phyloP scores from a whole-genome alignment of 345 rosid genomes.

The Ceriops tagal region DNA sequence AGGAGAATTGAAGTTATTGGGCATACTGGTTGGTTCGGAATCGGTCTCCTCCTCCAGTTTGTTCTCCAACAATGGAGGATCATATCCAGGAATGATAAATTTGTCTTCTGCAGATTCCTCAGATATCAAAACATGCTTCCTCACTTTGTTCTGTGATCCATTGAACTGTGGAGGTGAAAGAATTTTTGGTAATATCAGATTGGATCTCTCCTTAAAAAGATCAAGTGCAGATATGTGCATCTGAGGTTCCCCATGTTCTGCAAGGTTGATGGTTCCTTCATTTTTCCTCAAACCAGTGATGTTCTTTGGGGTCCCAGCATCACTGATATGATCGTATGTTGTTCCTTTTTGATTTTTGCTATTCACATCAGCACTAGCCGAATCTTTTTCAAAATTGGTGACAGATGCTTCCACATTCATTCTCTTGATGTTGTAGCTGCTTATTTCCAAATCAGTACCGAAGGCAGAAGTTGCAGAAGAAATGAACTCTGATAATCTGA shows the following conservation, averaged over 20 bases:
- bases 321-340: conserved; percentile 10
- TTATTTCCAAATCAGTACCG: conserved; percentile 29
- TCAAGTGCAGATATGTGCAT: conserved; percentile 10
- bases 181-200: conserved; percentile 17
- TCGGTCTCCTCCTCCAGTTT: conserved; percentile 19
- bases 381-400: conserved; percentile 38
- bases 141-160: conserved; percentile 23
- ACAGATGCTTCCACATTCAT: conserved; percentile 27
- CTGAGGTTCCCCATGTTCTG: conserved; percentile 16
- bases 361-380: conserved; percentile 29
- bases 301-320: conserved; percentile 17
- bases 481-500: conserved; percentile 32
- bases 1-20: conserved; percentile 33
- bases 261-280: conserved; percentile 17
- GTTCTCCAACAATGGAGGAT: conserved; percentile 19
- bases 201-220: conserved; percentile 27
- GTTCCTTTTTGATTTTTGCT: conserved; percentile 16
- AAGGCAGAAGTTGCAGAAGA: conserved; percentile 36
- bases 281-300: conserved; percentile 22
- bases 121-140: conserved; percentile 20
- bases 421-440: conserved; percentile 4
- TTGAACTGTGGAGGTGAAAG: conserved; percentile 25
- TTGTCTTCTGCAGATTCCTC: conserved; percentile 15
- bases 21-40: conserved; percentile 14
- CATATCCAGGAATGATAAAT: conserved; percentile 14